These are phyloP conservation scores for Russula olivacea DNA, from an alignment of 768 basidiomycete genomes.

Conservation along the genomic window DNA sequence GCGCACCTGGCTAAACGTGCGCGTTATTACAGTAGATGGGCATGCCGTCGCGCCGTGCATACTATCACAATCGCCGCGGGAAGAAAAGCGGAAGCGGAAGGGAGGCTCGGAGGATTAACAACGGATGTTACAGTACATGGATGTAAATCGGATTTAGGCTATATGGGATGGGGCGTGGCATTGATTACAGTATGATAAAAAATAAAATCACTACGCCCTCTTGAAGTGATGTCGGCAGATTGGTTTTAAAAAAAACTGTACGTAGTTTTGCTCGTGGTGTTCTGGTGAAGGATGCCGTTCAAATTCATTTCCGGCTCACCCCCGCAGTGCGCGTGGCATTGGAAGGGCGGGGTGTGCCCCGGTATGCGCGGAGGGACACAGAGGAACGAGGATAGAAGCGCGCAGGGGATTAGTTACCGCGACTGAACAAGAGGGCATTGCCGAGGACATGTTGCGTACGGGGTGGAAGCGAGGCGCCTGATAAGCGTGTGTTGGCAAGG, in stretches of 20 bases:
- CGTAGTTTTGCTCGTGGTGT: not conserved
- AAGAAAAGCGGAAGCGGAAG: no score
- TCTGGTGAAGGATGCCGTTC: slow-evolving; percentile 1
- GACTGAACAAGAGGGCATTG: not conserved
- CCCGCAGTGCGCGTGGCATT: not conserved
- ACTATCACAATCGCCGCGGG: slow-evolving; percentile 5
- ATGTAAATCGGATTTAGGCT: slow-evolving; percentile 10
- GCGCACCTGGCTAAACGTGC: not conserved
- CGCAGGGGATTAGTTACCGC: not conserved
- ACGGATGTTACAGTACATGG: no score
- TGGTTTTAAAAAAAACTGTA: not conserved
- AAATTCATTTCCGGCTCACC: slow-evolving; percentile 9
- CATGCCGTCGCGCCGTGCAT: not conserved
- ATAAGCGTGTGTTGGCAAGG: not conserved
- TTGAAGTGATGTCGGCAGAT: slow-evolving; percentile 9
- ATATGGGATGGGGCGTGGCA: not conserved
- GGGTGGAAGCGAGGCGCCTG: not conserved
- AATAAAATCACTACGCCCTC: not conserved
- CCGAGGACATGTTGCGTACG: not conserved
- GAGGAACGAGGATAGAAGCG: not conserved
- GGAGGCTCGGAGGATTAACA: not conserved
- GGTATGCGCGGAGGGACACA: slow-evolving; percentile 2
- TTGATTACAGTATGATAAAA: not conserved
- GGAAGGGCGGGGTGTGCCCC: slow-evolving; percentile 1
- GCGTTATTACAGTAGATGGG: not conserved